A percentile compares a stretch with the other conserved stretches of the same genome.
These are phyloP conservation scores for Penicillium canescens DNA, from an alignment of 495 filamentous ascomycete species.

Conservation along the genomic window DNA sequence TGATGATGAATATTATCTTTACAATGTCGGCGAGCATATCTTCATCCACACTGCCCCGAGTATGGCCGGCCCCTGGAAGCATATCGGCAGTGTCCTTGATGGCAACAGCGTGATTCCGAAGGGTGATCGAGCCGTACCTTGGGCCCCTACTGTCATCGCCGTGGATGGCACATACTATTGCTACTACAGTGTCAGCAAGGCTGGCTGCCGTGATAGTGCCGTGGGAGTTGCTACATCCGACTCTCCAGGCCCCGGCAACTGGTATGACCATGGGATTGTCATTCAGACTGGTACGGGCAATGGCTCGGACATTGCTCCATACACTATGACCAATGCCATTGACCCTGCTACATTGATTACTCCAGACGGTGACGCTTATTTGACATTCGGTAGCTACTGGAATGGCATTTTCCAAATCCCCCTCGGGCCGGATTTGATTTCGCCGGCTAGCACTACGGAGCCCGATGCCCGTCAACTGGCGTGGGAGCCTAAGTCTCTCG, in stretches of 20 bases:
- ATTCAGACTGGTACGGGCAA: slow-evolving; percentile 38
- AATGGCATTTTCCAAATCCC: slow-evolving; percentile 65
- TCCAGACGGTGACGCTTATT: slow-evolving; percentile 45
- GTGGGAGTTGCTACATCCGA: slow-evolving; percentile 69
- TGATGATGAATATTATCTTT: slow-evolving; percentile 37
- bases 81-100: slow-evolving; percentile 35
- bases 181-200: slow-evolving; percentile 70
- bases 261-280: slow-evolving; percentile 52
- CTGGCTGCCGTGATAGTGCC: slow-evolving; percentile 66
- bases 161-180: slow-evolving; percentile 63
- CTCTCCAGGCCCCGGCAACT: slow-evolving; percentile 60
- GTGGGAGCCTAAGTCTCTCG: slow-evolving; percentile 27
- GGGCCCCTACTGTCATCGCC: slow-evolving; percentile 64
- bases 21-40: slow-evolving; percentile 38
- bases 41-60: slow-evolving; percentile 33
- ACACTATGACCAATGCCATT: slow-evolving; percentile 67
- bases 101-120: slow-evolving; percentile 42
- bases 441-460: slow-evolving; percentile 21
- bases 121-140: slow-evolving; percentile 38
- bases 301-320: slow-evolving; percentile 48
- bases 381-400: slow-evolving; percentile 77
- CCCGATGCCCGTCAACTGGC: slow-evolving; percentile 35
- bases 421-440: slow-evolving; percentile 46
- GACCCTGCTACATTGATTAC: slow-evolving; percentile 61
- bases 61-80: slow-evolving; percentile 44